Conservation (phyloP, 2,329 filamentous ascomycete species). For the Leptographium procerum region DNA sequence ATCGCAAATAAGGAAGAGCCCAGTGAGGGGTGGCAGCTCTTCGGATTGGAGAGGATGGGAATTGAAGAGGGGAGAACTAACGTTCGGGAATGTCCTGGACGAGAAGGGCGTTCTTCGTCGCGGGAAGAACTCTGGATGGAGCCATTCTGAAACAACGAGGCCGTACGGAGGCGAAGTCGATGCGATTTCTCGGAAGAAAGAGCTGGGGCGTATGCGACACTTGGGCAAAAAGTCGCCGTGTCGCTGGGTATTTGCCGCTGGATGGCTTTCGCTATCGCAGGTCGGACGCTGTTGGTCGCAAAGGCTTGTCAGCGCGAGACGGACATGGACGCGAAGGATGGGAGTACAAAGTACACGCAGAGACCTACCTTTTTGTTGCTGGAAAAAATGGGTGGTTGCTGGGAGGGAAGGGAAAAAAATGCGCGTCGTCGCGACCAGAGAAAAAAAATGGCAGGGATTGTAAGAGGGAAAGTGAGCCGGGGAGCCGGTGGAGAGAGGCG, state of each 20-base stretch:
- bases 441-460: constrained; percentile 2
- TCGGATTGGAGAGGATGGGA: not conserved
- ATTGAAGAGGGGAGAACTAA: constrained; percentile 19
- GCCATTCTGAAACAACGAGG: constrained; percentile 13
- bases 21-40: not conserved
- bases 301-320: not conserved
- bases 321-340: not conserved
- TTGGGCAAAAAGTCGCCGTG: not conserved
- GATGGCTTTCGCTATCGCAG: not conserved
- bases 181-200: not conserved
- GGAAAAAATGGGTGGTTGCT: not conserved
- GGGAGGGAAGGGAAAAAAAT: not conserved
- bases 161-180: not conserved
- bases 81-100: constrained; percentile 39
- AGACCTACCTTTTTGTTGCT: not conserved
- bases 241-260: not conserved
- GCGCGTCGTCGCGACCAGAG: constrained; percentile 2
- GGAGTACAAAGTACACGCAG: not conserved
- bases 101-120: constrained; percentile 42
- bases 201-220: not conserved
- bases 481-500: not conserved
- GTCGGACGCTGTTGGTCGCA: not conserved
- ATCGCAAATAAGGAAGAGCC: not conserved
- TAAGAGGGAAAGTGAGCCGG: not conserved
- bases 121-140: constrained; percentile 23